Evolutionary conservation across 2,329 filamentous ascomycete genomes (phyloP).

Genomic region (Neofusicoccum sp.): DNA sequence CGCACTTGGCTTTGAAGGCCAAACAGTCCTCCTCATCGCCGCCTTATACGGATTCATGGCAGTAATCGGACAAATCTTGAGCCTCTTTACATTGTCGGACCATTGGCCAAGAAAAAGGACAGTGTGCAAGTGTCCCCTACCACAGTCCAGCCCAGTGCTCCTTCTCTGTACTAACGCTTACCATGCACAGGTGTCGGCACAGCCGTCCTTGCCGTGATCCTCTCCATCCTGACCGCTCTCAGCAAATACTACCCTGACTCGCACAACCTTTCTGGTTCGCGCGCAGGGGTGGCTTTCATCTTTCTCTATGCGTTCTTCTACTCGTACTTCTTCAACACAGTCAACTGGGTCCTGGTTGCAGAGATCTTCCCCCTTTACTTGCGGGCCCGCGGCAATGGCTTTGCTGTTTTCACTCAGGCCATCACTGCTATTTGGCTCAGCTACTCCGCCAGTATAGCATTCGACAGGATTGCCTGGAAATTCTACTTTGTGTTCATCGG

Average conservation of each 20-base stretch:
- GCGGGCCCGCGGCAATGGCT: slow-evolving; percentile 31
- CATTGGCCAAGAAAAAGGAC: slow-evolving; percentile 35
- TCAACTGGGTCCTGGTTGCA: slow-evolving; percentile 34
- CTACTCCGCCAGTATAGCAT: slow-evolving; percentile 35
- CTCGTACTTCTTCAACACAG: slow-evolving; percentile 41
- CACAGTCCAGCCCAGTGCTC: no score
- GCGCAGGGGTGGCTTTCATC: slow-evolving; percentile 38
- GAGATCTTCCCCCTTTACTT: slow-evolving; percentile 37
- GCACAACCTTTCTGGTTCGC: slow-evolving; percentile 27
- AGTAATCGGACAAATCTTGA: slow-evolving; percentile 35
- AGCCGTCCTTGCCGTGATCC: slow-evolving; percentile 26
- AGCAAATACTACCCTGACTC: slow-evolving; percentile 21
- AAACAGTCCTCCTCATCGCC: slow-evolving; percentile 34
- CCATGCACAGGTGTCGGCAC: slow-evolving; percentile 26
- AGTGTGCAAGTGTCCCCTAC: slow-evolving; percentile 21
- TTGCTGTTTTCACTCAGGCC: slow-evolving; percentile 33
- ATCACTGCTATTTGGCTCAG: slow-evolving; percentile 18
- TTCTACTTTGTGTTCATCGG: slow-evolving; percentile 42
- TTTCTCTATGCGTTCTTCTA: slow-evolving; percentile 39
- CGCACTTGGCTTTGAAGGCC: slow-evolving; percentile 34
- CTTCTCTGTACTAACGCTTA: no score
- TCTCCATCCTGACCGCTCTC: slow-evolving; percentile 31
- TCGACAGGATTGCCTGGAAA: slow-evolving; percentile 38
- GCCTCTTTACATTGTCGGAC: slow-evolving; percentile 34
- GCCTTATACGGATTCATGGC: slow-evolving; percentile 41